phyloP scores from a whole-genome alignment of 2,329 filamentous ascomycete genomes.

The Huntiella savannae region DNA sequence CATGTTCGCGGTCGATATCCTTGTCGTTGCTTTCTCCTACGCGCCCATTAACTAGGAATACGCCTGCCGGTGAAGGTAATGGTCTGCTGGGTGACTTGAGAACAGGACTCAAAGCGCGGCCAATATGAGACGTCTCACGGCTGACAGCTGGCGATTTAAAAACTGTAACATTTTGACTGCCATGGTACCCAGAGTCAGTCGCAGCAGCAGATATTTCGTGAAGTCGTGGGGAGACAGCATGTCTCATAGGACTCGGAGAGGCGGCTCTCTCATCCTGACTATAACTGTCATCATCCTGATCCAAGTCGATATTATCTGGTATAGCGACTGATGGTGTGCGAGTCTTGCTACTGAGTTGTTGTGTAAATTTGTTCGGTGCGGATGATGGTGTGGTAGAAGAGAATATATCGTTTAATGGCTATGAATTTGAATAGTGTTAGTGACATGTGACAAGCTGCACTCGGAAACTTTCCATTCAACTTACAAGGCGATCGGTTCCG shows the following conservation, averaged over 20 bases:
- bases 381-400: constrained; percentile 32
- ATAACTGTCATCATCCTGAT: constrained; percentile 5
- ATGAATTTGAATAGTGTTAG: background rate
- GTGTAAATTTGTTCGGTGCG: constrained; percentile 34
- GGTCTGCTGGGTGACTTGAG: background rate
- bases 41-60: background rate
- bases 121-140: background rate
- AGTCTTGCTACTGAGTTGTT: constrained; percentile 25
- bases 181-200: constrained; percentile 52
- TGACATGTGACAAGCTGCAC: background rate
- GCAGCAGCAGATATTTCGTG: background rate
- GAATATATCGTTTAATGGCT: constrained; percentile 43
- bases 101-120: constrained; percentile 1
- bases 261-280: constrained; percentile 7
- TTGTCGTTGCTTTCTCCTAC: background rate
- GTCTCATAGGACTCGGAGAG: constrained; percentile 7
- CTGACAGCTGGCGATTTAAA: constrained; percentile 4
- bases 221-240: constrained; percentile 1
- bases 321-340: constrained; percentile 24
- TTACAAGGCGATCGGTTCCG: too few relatives aligned
- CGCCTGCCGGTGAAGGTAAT: background rate
- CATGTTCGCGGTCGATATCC: background rate
- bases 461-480: too few relatives aligned
- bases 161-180: constrained; percentile 25
- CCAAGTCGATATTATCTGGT: background rate